Percentiles rank a stretch among this genome's conserved stretches.
phyloP scores from a whole-genome alignment of 2,329 filamentous ascomycete species.

The Beauveria pseudobassiana region DNA sequence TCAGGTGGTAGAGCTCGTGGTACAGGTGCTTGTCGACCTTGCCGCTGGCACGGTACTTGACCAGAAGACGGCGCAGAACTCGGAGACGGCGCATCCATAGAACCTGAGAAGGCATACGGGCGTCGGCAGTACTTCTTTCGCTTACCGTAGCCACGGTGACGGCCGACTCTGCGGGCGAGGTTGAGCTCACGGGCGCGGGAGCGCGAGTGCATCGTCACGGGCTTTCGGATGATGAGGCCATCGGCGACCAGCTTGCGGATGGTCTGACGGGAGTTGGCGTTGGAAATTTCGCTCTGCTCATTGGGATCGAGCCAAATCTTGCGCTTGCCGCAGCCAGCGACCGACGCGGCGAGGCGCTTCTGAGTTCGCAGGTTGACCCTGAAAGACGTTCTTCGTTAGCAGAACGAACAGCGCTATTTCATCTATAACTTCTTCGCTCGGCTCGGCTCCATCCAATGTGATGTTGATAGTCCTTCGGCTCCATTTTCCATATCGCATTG shows the following conservation, averaged over 20 bases:
- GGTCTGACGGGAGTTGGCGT: slow-evolving; percentile 99
- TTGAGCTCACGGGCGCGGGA: slow-evolving; percentile 92
- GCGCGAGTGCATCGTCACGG: slow-evolving; percentile 99
- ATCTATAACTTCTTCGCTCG: background rate
- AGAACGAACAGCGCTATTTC: slow-evolving; percentile 12
- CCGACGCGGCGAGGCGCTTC: slow-evolving; percentile 98
- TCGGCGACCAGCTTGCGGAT: slow-evolving; percentile 99
- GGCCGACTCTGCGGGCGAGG: slow-evolving; percentile 86
- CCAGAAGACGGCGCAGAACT: slow-evolving; percentile 96
- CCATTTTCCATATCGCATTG: background rate
- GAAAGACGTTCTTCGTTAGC: slow-evolving; percentile 26
- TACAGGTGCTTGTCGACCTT: slow-evolving; percentile 99
- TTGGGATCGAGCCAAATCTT: slow-evolving; percentile 99
- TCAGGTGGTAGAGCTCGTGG: slow-evolving; percentile 99
- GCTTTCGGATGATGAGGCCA: slow-evolving; percentile 99
- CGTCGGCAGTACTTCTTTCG: slow-evolving; percentile 99
- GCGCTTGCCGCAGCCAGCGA: slow-evolving; percentile 98
- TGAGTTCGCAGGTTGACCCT: slow-evolving; percentile 99
- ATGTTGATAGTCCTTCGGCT: background rate
- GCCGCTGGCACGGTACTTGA: slow-evolving; percentile 99
- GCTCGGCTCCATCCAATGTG: slow-evolving; percentile 11
- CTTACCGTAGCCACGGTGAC: slow-evolving; percentile 99
- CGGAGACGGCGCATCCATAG: slow-evolving; percentile 99
- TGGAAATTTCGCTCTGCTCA: slow-evolving; percentile 98
- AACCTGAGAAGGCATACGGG: slow-evolving; percentile 97